Base-by-base conservation (phyloP, 306 rosid species). In the Lotus japonicus region DNA sequence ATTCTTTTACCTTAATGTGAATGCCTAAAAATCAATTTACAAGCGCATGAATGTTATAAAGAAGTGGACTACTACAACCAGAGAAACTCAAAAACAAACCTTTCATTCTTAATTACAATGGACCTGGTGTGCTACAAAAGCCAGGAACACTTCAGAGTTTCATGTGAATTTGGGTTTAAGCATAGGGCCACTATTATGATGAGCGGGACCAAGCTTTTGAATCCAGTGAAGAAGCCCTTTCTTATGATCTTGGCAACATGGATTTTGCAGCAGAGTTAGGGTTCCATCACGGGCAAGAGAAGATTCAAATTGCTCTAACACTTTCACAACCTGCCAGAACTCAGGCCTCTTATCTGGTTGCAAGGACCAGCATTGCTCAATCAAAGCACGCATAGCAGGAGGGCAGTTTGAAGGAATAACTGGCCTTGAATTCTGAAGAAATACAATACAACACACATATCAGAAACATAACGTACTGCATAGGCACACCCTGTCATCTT, bases 151-250 rank as follows among this genome's bases (percentile, higher is more conserved):
- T 70, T n/a, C 52, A 28, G 64, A 71, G 80, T 72, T 58, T 94
- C 84, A 90, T 17, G 79, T 63, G 86, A 95, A 84, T 78, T 85
- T 90, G 4, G 99, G 97, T 60, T 94, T 94, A 23, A 89, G 96
- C 77, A 71, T 65, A 10, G 87, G 85, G 44, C 82, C 67, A 55
- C 51, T 35, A 65, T 78, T 64, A 5, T 87, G 82, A 57, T 83
- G 86, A 58, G 52, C 45, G 0, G 97, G 92, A 31, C 95, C 90
- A 80, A 90, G 95, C 91, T 84, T 88, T 52, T 95, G 97, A 71
- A 95, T 85, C 92, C 96, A 91, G 78, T 88, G 97, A 59, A 44
- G 88, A 21, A 91, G 89, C 33, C 92, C 89, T 84, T 95, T 95
- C 87, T 88, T 95, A 35, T 88, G 88, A 74, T 95, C 99, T 13